Evolutionary conservation across 2,329 filamentous ascomycete species (phyloP).

Genomic region (Tolypocladium amazonense): DNA sequence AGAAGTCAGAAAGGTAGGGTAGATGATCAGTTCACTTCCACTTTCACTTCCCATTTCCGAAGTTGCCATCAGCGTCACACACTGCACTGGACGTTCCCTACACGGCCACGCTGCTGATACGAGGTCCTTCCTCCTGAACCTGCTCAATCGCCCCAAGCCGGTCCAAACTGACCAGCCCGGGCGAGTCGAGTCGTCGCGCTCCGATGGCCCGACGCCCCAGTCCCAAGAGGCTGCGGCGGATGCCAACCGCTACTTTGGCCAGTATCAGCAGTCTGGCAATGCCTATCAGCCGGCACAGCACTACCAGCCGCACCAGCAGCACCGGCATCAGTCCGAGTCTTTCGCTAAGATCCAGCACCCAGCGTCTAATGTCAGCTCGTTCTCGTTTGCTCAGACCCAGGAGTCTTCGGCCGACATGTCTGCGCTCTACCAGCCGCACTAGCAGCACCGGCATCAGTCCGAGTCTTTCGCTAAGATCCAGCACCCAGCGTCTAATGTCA

Average conservation of each 20-base stretch:
- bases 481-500: slow-evolving; percentile 11
- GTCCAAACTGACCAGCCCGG: slow-evolving; percentile 42
- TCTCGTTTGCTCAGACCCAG: slow-evolving; percentile 18
- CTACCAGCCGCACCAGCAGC: slow-evolving; percentile 13
- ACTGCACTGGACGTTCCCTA: too few relatives aligned
- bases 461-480: slow-evolving; percentile 15
- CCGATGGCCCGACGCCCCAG: slow-evolving; percentile 33
- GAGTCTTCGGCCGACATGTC: slow-evolving; percentile 26
- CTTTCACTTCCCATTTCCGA: too few relatives aligned
- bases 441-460: slow-evolving; percentile 4
- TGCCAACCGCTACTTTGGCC: slow-evolving; percentile 15
- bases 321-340: slow-evolving; percentile 10
- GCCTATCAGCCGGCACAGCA: slow-evolving; percentile 14
- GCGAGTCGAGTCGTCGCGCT: slow-evolving; percentile 30
- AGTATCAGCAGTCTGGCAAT: slow-evolving; percentile 16
- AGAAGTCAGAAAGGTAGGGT: too few relatives aligned
- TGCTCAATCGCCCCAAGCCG: slow-evolving; percentile 71
- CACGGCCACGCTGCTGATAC: slow-evolving; percentile 65
- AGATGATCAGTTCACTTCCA: too few relatives aligned
- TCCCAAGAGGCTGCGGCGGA: slow-evolving; percentile 23
- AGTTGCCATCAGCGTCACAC: too few relatives aligned
- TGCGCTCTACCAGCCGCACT: slow-evolving; percentile 15
- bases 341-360: slow-evolving; percentile 13
- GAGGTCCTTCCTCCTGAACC: slow-evolving; percentile 74
- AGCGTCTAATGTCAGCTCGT: slow-evolving; percentile 13